These are phyloP conservation scores for Ustilago sp. DNA, from an alignment of 1,284 basidiomycete species.

Conservation along the genomic window DNA sequence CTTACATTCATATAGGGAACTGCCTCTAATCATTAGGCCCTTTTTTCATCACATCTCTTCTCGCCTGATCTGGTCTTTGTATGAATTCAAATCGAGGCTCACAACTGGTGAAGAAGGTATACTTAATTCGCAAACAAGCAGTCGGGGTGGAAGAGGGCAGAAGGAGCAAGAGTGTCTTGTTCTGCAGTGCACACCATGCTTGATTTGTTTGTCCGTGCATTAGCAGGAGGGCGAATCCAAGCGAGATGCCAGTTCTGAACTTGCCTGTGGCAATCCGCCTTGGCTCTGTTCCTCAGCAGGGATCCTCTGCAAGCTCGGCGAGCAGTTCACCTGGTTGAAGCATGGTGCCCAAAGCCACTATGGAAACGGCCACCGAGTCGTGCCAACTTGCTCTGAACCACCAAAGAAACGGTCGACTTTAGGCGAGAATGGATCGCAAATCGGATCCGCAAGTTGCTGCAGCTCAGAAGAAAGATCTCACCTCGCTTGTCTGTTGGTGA, in stretches of 20 bases:
- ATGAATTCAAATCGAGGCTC: too few species aligned
- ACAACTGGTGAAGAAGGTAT: too few species aligned
- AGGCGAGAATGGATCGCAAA: background rate
- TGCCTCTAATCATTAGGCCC: conserved; percentile 2
- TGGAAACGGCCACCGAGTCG: too few species aligned
- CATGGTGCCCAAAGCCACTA: too few species aligned
- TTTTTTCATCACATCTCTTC: background rate
- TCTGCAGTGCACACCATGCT: conserved; percentile 1
- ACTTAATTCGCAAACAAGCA: too few species aligned
- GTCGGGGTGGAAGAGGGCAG: too few species aligned
- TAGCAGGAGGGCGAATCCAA: background rate
- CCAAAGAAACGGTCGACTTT: background rate
- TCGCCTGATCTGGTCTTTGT: too few species aligned
- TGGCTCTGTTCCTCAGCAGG: too few species aligned
- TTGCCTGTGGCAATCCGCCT: conserved; percentile 1
- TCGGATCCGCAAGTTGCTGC: conserved; percentile 9
- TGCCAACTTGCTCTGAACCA: too few species aligned
- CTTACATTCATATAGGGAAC: background rate
- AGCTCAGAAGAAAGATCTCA: background rate
- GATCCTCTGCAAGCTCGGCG: background rate
- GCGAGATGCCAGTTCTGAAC: background rate
- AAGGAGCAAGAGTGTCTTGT: background rate
- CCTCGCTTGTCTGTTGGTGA: background rate
- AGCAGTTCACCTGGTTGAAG: too few species aligned
- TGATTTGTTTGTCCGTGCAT: conserved; percentile 11